Conservation (phyloP, 345 rosid species). For the Theobroma cacao region DNA sequence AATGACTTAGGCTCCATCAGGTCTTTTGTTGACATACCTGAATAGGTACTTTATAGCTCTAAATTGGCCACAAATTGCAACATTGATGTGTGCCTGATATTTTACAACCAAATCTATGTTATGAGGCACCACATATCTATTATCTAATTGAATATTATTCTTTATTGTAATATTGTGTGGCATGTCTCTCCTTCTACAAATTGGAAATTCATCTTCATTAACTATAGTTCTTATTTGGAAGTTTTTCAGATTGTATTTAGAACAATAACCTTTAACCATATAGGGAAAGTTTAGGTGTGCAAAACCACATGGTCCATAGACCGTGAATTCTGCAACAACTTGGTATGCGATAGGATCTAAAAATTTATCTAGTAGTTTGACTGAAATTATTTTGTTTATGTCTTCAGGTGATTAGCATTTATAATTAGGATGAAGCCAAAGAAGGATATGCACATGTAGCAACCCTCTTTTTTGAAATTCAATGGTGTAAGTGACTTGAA, state of each 20-base stretch:
- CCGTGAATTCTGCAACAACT: not conserved
- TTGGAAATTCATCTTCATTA: too few relatives aligned
- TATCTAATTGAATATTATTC: not conserved
- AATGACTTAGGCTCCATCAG: not conserved
- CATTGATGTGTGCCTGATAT: conserved; percentile 3
- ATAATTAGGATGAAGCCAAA: not conserved
- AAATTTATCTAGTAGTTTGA: not conserved
- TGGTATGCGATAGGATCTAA: not conserved
- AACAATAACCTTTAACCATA: not conserved
- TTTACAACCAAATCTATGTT: too few relatives aligned
- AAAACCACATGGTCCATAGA: conserved; percentile 6
- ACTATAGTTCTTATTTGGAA: not conserved
- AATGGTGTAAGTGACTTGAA: not conserved
- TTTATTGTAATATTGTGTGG: not conserved
- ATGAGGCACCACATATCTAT: conserved; percentile 8
- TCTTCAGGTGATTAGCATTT: not conserved
- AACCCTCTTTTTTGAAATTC: too few relatives aligned
- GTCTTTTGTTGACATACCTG: not conserved
- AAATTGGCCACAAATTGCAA: not conserved
- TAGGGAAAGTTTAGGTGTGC: not conserved
- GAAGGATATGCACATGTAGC: not conserved
- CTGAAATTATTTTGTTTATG: not conserved
- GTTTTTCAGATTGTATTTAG: not conserved
- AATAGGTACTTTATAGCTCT: too few relatives aligned
- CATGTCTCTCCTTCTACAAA: too few relatives aligned